Conservation (phyloP, 805 yeast species). For the Jamesozyma jinghongensis region DNA sequence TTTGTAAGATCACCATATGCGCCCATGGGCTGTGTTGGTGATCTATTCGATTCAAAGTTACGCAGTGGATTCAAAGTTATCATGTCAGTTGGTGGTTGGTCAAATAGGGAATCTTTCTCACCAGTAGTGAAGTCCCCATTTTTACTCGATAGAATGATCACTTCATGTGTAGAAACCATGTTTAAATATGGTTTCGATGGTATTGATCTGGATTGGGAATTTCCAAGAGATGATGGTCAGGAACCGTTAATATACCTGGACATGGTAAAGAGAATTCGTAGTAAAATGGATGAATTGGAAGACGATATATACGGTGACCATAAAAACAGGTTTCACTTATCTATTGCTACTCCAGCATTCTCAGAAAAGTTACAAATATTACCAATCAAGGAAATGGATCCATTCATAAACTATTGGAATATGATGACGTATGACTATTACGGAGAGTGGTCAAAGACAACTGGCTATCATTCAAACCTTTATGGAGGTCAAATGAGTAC, state of each 20-base stretch:
- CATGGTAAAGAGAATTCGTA: slow-evolving; percentile 36
- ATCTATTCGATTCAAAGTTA: slow-evolving; percentile 34
- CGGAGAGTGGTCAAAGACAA: slow-evolving; percentile 61
- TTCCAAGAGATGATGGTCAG: slow-evolving; percentile 40
- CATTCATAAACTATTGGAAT: slow-evolving; percentile 61
- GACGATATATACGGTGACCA: slow-evolving; percentile 11
- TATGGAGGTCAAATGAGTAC: slow-evolving; percentile 19
- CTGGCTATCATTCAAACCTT: slow-evolving; percentile 67
- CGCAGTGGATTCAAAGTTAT: slow-evolving; percentile 39
- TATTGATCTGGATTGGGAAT: slow-evolving; percentile 92
- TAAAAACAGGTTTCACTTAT: slow-evolving; percentile 35
- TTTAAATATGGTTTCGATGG: slow-evolving; percentile 70
- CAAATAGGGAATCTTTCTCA: slow-evolving; percentile 42
- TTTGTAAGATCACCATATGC: not conserved
- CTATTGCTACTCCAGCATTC: slow-evolving; percentile 74
- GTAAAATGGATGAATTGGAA: slow-evolving; percentile 35
- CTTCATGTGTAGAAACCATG: slow-evolving; percentile 40
- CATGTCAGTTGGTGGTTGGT: slow-evolving; percentile 83
- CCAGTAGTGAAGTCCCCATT: slow-evolving; percentile 32
- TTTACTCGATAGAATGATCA: slow-evolving; percentile 39
- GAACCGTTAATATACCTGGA: slow-evolving; percentile 40
- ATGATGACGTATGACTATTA: slow-evolving; percentile 86
- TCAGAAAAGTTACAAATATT: slow-evolving; percentile 36
- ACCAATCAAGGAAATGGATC: slow-evolving; percentile 46
- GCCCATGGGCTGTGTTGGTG: slow-evolving; percentile 42